Base-by-base conservation (phyloP, 306 rosid species). In the Potentilla sterilis region DNA sequence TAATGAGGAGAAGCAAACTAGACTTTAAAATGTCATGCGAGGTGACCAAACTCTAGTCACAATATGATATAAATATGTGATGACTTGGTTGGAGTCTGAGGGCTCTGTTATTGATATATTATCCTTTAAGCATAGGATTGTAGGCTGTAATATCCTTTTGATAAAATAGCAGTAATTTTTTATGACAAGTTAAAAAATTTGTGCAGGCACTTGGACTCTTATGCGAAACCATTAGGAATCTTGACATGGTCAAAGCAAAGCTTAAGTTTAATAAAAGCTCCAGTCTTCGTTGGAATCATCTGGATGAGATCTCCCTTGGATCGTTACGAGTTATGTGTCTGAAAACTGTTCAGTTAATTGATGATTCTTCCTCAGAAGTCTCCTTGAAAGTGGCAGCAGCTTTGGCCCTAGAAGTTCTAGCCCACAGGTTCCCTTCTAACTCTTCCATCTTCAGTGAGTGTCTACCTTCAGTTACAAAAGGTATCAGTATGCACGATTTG, bases 201-300 rank as follows among this genome's bases (percentile, higher is more conserved):
- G 61, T 82, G 83, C 89, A 94, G 98, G 98, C 93, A 85, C 95
- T 94, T 81, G 91, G 86, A 73, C 84, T 90, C 68, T 59, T 94
- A 49, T 87, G 96, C 72, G 97, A 90, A 81, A 83, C 91, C 66
- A 81, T 87, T 62, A 86, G 90, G 84, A 79, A 79, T 74, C 82
- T 78, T 51, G 78, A 75, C 67, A 64, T 52, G 24, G 80, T 43
- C 28, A 78, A 84, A 74, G 62, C 81, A 72, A 86, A 70, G 79
- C 79, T 44, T 77, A 90, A 85, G 70, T 80, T 52, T 61, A 83
- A 76, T 24, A 84, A 81, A 82, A 72, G 67, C 64, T 59, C 83
- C 35, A 67, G 80, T 80, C 78, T 67, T 80, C 67, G n/a, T 52
- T 90, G 89, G 93, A 82, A 86, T 72, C 81, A 83, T 69, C 68